Percentiles rank a stretch among this genome's conserved stretches.
phyloP scores from a whole-genome alignment of 495 filamentous ascomycete genomes.

The Parathielavia appendiculata region DNA sequence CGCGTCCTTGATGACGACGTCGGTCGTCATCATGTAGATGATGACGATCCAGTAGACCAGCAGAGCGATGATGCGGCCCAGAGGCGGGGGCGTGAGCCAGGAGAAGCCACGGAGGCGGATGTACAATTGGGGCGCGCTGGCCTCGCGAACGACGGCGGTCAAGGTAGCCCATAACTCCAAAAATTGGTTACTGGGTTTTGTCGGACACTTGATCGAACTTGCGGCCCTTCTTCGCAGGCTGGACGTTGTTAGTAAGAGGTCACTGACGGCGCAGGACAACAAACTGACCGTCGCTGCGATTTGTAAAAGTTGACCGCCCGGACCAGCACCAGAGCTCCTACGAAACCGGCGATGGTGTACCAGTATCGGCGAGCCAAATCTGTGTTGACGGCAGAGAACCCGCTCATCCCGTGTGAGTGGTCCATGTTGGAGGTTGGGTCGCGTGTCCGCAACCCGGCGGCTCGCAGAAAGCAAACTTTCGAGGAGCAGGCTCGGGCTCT shows the following conservation, averaged over 20 bases:
- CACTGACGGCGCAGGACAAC: not conserved
- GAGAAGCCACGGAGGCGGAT: slow-evolving; percentile 45
- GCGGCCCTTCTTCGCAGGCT: slow-evolving; percentile 38
- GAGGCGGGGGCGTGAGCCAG: slow-evolving; percentile 51
- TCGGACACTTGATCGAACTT: slow-evolving; percentile 48
- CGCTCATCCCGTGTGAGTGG: slow-evolving; percentile 27
- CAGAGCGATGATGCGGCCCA: slow-evolving; percentile 52
- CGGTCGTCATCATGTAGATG: slow-evolving; percentile 52
- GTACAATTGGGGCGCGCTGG: slow-evolving; percentile 58
- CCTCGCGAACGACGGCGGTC: slow-evolving; percentile 63
- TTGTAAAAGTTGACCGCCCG: slow-evolving; percentile 39
- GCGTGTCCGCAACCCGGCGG: not conserved
- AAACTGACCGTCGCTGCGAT: slow-evolving; percentile 32
- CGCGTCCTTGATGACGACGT: slow-evolving; percentile 39
- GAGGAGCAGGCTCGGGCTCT: no score
- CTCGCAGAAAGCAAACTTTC: no score
- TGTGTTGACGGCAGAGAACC: slow-evolving; percentile 37
- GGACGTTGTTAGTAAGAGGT: not conserved
- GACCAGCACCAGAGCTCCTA: slow-evolving; percentile 34
- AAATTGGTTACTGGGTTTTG: slow-evolving; percentile 57
- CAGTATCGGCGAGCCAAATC: slow-evolving; percentile 44
- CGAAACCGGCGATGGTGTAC: slow-evolving; percentile 45
- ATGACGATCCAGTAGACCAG: slow-evolving; percentile 53
- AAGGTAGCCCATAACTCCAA: slow-evolving; percentile 57
- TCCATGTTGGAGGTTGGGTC: slow-evolving; percentile 26